Evolutionary conservation across 75 land plant genomes (phyloP).

Genomic region (Selaginella moellendorffii): DNA sequence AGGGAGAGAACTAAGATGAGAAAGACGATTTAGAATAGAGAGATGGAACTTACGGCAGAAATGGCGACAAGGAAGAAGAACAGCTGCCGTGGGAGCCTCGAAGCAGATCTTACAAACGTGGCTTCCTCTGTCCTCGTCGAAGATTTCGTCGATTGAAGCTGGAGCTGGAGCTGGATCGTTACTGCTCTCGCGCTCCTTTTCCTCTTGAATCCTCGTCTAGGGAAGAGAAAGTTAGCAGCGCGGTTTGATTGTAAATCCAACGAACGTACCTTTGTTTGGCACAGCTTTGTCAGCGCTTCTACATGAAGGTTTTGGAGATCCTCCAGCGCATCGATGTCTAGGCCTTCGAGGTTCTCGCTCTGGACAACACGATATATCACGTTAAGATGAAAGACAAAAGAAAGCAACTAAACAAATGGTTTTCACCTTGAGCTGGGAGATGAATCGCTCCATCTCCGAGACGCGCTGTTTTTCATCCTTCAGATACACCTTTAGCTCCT

Average conservation of each 20-base stretch:
- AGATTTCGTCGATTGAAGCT: slow-evolving; percentile 27
- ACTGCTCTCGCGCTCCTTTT: background rate
- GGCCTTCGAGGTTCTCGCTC: slow-evolving; percentile 38
- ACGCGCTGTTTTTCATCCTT: background rate
- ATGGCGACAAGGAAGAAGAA: slow-evolving; percentile 85
- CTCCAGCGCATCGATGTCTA: slow-evolving; percentile 31
- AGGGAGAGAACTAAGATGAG: too few species aligned
- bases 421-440: slow-evolving; percentile 9
- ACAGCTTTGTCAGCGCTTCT: slow-evolving; percentile 52
- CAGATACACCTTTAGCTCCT: background rate
- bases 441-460: background rate
- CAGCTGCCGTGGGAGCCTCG: slow-evolving; percentile 63
- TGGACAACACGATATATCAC: slow-evolving; percentile 14
- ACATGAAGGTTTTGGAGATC: slow-evolving; percentile 57
- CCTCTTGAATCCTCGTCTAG: background rate
- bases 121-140: slow-evolving; percentile 12
- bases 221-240: too few species aligned
- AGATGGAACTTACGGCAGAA: slow-evolving; percentile 55
- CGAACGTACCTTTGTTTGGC: slow-evolving; percentile 63
- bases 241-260: too few species aligned
- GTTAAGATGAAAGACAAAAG: background rate
- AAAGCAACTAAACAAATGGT: too few species aligned
- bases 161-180: background rate
- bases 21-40: too few species aligned
- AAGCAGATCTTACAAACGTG: slow-evolving; percentile 67